These are phyloP conservation scores for Amylocystis lapponica DNA, from an alignment of 768 basidiomycete species.

Conservation along the genomic window DNA sequence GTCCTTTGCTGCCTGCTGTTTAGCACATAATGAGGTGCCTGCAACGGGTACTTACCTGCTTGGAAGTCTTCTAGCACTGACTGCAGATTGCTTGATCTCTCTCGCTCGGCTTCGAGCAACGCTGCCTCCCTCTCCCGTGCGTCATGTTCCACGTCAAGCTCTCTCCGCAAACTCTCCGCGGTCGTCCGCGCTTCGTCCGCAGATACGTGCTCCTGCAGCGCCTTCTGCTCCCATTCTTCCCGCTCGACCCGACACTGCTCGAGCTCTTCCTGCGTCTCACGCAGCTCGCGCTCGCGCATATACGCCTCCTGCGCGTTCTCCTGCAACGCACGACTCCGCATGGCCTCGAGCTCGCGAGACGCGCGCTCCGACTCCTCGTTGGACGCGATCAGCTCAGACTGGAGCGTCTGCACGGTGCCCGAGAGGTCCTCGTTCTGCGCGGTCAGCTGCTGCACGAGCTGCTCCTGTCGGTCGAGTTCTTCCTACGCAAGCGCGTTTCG, in stretches of 20 bases:
- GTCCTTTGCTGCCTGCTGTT: slow-evolving; percentile 63
- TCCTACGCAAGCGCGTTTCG: slow-evolving; percentile 52
- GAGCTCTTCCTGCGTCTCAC: slow-evolving; percentile 80
- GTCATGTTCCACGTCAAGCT: slow-evolving; percentile 62
- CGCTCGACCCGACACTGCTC: slow-evolving; percentile 83
- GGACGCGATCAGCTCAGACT: slow-evolving; percentile 70
- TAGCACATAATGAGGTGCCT: slow-evolving; percentile 5
- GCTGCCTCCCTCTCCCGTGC: slow-evolving; percentile 47
- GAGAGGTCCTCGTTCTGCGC: slow-evolving; percentile 72
- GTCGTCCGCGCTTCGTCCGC: slow-evolving; percentile 66
- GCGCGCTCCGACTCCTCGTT: slow-evolving; percentile 71
- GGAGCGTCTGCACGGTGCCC: slow-evolving; percentile 70
- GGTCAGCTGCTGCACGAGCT: slow-evolving; percentile 71
- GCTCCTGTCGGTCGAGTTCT: slow-evolving; percentile 93
- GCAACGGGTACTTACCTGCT: slow-evolving; percentile 44
- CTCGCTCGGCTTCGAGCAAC: slow-evolving; percentile 61
- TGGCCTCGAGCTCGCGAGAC: slow-evolving; percentile 59
- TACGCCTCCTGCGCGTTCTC: slow-evolving; percentile 66
- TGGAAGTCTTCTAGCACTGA: slow-evolving; percentile 96
- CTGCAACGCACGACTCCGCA: slow-evolving; percentile 59
- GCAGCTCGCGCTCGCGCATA: slow-evolving; percentile 71
- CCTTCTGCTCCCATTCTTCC: slow-evolving; percentile 61
- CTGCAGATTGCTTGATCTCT: slow-evolving; percentile 80
- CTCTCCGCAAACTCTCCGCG: slow-evolving; percentile 50
- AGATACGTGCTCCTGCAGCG: slow-evolving; percentile 59